Conservation (phyloP, 139 green algal genomes). For the Chlorella sp. region DNA sequence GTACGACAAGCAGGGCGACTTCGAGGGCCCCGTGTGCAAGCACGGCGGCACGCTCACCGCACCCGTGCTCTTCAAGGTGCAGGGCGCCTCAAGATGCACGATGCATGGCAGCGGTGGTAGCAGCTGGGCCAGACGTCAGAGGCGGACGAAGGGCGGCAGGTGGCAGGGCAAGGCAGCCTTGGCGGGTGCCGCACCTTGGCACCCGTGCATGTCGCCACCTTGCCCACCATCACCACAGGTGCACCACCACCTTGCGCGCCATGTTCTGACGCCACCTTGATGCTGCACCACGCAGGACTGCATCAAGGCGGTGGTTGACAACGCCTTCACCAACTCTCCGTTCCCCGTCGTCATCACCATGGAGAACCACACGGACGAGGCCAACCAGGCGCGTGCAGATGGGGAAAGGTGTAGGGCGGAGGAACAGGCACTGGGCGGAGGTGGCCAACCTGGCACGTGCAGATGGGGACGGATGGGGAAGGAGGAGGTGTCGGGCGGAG, state of each 20-base stretch:
- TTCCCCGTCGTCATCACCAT: conserved; percentile 41
- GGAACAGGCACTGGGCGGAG: no score
- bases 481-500: no score
- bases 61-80: conserved; percentile 26
- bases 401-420: no score
- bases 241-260: no score
- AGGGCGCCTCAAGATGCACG: no score
- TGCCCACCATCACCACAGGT: background rate
- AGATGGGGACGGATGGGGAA: no score
- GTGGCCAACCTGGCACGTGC: no score
- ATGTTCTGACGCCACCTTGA: no score
- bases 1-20: conserved; percentile 19
- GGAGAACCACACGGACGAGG: conserved; percentile 31
- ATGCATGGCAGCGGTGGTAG: no score
- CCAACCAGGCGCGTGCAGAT: conserved; percentile 32
- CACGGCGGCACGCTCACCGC: conserved; percentile 28
- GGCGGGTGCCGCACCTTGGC: background rate
- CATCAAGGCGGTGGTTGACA: conserved; percentile 8
- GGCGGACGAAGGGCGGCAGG: no score
- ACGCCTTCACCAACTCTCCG: conserved; percentile 18
- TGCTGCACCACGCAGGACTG: conserved; percentile 32
- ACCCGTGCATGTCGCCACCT: background rate
- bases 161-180: background rate
- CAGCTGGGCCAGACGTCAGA: background rate
- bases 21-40: conserved; percentile 18